These are phyloP conservation scores for Cucurbita maxima DNA, from an alignment of 306 rosid species.

Conservation along the genomic window DNA sequence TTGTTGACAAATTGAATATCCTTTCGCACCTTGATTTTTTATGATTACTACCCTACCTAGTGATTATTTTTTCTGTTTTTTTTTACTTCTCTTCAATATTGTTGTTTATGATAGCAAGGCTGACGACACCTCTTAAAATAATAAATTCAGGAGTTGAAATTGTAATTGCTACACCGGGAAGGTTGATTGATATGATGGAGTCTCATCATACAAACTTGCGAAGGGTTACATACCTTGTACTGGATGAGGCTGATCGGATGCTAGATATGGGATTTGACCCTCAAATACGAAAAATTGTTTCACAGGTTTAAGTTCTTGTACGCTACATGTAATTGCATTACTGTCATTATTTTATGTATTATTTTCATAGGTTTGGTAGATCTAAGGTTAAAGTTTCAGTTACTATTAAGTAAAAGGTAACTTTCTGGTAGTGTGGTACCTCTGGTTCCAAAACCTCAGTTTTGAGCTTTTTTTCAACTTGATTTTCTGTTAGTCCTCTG, in stretches of 20 bases:
- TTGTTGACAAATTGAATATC: slow-evolving; percentile 1
- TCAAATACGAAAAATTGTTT: slow-evolving; percentile 80
- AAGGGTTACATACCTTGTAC: slow-evolving; percentile 88
- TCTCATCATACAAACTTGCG: slow-evolving; percentile 95
- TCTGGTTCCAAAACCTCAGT: neutral
- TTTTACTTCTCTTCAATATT: no score
- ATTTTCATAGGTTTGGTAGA: neutral
- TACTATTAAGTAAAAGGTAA: neutral
- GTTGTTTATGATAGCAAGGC: no score
- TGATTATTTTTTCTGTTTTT: neutral
- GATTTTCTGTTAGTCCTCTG: no score
- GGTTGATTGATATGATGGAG: slow-evolving; percentile 98
- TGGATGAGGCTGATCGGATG: slow-evolving; percentile 99
- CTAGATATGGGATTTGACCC: slow-evolving; percentile 99
- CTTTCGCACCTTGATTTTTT: neutral
- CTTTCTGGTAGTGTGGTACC: neutral
- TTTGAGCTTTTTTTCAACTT: neutral
- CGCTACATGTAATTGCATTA: neutral
- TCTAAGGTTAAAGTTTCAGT: neutral
- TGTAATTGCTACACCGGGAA: slow-evolving; percentile 93
- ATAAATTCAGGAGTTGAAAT: slow-evolving; percentile 79
- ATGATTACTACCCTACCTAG: neutral
- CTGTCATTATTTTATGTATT: neutral
- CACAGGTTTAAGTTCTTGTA: slow-evolving; percentile 48
- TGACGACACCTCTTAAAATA: neutral